Evolutionary conservation across 257 asterid genomes (phyloP), one percentile per base, ranked within the genome.

Genomic region (Primulina tabacum): DNA sequence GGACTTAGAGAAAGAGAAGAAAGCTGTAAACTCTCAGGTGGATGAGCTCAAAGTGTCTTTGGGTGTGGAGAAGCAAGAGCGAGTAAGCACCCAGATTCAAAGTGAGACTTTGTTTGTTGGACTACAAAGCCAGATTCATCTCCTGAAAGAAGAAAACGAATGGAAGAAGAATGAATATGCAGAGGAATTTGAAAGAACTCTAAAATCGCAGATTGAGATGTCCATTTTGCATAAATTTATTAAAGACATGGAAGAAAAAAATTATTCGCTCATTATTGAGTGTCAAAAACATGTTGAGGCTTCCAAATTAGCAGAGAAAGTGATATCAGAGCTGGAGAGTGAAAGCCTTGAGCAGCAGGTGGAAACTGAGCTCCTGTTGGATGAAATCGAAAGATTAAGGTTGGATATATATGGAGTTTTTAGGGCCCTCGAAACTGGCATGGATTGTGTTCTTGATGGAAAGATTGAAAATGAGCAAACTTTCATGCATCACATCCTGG

Each of bases 271-370:
- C 28, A 29, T 84, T 66, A 58, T 65, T 0, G 89, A 84, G 35
- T 81, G 85, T 69, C 89, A 91, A 77, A 71, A 84, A 82, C 84
- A 77, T 50, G 83, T 84, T 24, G 89, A 82, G 61, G 86, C 82
- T n/a, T 79, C 86, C 68, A 84, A 79, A 65, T 71, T 84, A 65
- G 78, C 85, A 34, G 83, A 84, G 65, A 73, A 80, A 75, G 72
- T 84, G 77, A 84, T 84, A 64, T 70, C 85, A 29, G 89, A 84
- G 64, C 76, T 84, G 77, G 89, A 84, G 80, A 79, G 65, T 33
- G 89, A 84, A 71, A 84, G 75, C 67, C 89, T 84, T 57, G 89
- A 84, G 82, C 89, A 82, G 64, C 85, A 84, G 77, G 85, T 84
- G 6, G 89, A 84, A 78, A 78, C 82, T 38, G 89, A 84, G 52